Evolutionary conservation across 2,329 filamentous ascomycete species (phyloP), one percentile per base, ranked within the genome.

Genomic region (Chrysoporthe austroafricana): DNA sequence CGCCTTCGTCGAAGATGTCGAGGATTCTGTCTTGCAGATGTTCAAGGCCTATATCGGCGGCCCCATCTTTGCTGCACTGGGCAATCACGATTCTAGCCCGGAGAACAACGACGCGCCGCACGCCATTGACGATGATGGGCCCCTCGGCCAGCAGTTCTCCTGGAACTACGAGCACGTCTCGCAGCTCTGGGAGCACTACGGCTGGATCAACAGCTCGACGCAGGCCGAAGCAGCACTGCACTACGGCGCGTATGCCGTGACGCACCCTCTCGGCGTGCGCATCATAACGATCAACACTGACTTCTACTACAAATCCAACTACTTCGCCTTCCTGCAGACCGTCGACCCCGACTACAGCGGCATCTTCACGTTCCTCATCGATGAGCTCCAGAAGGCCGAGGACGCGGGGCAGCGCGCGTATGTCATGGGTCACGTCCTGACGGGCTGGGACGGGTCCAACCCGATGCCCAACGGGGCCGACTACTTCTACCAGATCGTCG

Each of bases 161-260:
- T 88, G 86, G 86, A 86, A 87, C 71, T 87, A 84, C 70, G 78
- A 86, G 36, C 85, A 87, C 70, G 78, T 88, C 18, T 79, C 85
- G n/a, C 77, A 76, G 14, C 76, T 88, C 0, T 88, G 86, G 86
- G 77, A 83, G 70, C 81, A 87, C 66, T 83, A 86, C 68, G 83
- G 83, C 21, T 88, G 85, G 85, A 81, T 88, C 62, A 79, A 81
- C 67, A 73, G 75, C 13, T 71, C 77, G 16, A 79, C 80, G 4
- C 83, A 82, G 0, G 74, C 78, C 2, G 73, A 85, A 72, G 85
- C 85, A 2, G 75, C 79, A 3, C 76, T 81, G 7, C 86, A 88
- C 72, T 88, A 88, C 68, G 85, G 81, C 14, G 85, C 81, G 0
- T 88, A 88, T 73, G 84, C 82, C 0, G 78, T 87, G 63, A 83